These are phyloP conservation scores for Dillenia turbinata DNA, from an alignment of 164 flowering plant genomes.

Conservation along the genomic window DNA sequence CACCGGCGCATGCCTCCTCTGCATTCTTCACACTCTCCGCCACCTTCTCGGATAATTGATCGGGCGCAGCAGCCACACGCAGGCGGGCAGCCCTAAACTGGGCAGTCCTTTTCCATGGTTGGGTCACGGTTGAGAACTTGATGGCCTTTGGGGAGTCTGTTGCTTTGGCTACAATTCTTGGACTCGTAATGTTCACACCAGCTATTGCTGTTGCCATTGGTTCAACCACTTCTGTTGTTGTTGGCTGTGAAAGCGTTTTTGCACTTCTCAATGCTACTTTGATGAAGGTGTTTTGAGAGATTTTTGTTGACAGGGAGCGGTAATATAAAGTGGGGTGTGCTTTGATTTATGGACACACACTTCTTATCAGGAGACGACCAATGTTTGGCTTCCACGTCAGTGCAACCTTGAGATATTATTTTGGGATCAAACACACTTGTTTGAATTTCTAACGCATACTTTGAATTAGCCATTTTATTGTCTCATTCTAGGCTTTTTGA, in stretches of 20 bases:
- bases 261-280: not conserved
- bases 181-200: conserved; percentile 41
- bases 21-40: conserved; percentile 43
- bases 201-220: conserved; percentile 48
- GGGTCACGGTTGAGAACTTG: conserved; percentile 21
- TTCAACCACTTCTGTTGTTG: not conserved
- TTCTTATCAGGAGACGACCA: conserved; percentile 46
- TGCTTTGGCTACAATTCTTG: conserved; percentile 26
- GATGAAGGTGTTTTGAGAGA: not conserved
- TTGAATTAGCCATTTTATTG: no score
- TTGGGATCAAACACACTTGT: not conserved
- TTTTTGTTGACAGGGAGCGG: not conserved
- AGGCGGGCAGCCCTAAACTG: conserved; percentile 12
- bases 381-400: conserved; percentile 25
- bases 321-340: conserved; percentile 3
- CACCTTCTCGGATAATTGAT: conserved; percentile 31
- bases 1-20: conserved; percentile 36
- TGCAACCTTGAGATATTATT: conserved; percentile 8
- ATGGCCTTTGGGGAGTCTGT: conserved; percentile 23
- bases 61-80: conserved; percentile 25
- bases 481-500: no score
- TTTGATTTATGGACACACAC: conserved; percentile 29
- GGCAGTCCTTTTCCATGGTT: conserved; percentile 29
- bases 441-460: no score
- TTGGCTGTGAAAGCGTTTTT: not conserved